A percentile compares a stretch with the other conserved stretches of the same genome.
phyloP scores from a whole-genome alignment of 257 asterid species.

The Solanum corneliomulleri region DNA sequence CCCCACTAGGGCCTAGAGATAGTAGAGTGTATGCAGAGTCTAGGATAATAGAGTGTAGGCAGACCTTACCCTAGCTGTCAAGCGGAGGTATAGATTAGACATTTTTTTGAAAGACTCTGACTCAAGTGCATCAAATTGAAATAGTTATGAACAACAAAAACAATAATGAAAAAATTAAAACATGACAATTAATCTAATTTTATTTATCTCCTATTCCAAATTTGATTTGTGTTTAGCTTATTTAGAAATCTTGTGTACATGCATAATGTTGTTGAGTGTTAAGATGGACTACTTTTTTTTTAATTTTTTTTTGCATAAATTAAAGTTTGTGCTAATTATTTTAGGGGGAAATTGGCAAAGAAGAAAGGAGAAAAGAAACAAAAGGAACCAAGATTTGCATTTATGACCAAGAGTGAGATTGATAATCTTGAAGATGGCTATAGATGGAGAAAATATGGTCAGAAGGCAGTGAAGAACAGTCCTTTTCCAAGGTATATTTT shows the following conservation, averaged over 20 bases:
- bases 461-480: slow-evolving; percentile 78
- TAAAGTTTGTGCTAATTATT: not conserved
- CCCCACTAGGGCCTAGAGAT: not conserved
- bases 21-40: not conserved
- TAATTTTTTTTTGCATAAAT: not conserved
- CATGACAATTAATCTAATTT: not conserved
- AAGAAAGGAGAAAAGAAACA: slow-evolving; percentile 51
- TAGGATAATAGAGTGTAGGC: not conserved
- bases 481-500: slow-evolving; percentile 65
- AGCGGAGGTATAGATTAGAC: not conserved
- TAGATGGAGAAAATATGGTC: slow-evolving; percentile 88
- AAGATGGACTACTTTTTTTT: not conserved
- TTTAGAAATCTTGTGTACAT: not conserved
- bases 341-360: slow-evolving; percentile 23
- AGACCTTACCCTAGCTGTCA: not conserved
- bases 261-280: not conserved
- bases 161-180: not conserved
- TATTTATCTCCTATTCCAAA: not conserved
- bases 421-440: slow-evolving; percentile 88
- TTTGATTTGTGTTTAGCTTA: not conserved
- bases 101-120: not conserved
- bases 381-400: slow-evolving; percentile 48
- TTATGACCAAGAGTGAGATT: slow-evolving; percentile 71
- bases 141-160: not conserved
- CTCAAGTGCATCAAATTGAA: not conserved